Conservation (phyloP, 805 yeast species). For the Barnettozyma wickerhamii region DNA sequence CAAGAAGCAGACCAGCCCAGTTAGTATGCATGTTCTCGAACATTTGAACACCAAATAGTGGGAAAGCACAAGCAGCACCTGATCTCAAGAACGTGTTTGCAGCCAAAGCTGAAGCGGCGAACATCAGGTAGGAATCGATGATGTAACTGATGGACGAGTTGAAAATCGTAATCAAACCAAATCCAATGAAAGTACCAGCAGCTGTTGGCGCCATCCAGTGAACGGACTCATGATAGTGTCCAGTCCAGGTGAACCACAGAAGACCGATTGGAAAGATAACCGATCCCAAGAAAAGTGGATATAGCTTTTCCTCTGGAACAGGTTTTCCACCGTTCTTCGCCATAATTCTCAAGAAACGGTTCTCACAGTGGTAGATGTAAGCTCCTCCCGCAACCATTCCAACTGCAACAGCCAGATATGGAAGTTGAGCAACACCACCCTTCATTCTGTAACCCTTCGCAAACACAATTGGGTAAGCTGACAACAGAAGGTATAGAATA, state of each 20-base stretch:
- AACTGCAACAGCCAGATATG: conserved; percentile 69
- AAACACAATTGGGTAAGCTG: conserved; percentile 74
- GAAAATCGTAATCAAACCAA: conserved; percentile 65
- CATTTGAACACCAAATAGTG: conserved; percentile 69
- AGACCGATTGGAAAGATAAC: conserved; percentile 72
- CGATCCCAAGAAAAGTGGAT: conserved; percentile 73
- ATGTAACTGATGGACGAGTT: conserved; percentile 67
- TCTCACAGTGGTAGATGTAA: conserved; percentile 48
- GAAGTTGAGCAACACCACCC: conserved; percentile 68
- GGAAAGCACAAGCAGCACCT: conserved; percentile 64
- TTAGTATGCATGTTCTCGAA: conserved; percentile 61
- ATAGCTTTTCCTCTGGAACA: conserved; percentile 77
- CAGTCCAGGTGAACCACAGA: conserved; percentile 88
- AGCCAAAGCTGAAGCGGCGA: conserved; percentile 79
- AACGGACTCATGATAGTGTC: conserved; percentile 60
- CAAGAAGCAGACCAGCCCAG: conserved; percentile 77
- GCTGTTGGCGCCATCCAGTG: conserved; percentile 79
- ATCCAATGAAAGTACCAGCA: conserved; percentile 61
- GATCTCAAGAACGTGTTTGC: conserved; percentile 71
- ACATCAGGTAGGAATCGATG: conserved; percentile 62
- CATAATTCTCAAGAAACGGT: conserved; percentile 43
- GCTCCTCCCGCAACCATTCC: conserved; percentile 62
- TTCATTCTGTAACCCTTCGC: conserved; percentile 54
- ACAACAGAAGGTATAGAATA: conserved; percentile 65
- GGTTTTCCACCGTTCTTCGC: conserved; percentile 51